phyloP scores from a whole-genome alignment of 2,329 filamentous ascomycete genomes.

The Tympanopsis confertula region DNA sequence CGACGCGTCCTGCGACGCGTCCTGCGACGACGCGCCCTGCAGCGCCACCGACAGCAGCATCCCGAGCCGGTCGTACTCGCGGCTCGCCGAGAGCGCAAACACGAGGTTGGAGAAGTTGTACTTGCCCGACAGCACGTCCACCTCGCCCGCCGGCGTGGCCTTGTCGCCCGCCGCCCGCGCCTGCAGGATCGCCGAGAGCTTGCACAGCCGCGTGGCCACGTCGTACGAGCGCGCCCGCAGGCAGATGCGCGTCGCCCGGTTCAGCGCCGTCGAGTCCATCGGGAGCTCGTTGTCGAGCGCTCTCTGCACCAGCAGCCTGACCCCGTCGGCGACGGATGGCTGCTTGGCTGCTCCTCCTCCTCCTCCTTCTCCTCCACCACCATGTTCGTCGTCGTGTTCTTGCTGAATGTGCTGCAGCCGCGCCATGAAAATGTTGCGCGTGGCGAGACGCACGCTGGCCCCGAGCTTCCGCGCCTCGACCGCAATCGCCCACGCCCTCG shows the following conservation, averaged over 20 bases:
- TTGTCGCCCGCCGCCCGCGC: too few relatives aligned
- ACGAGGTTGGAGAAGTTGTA: conserved; percentile 8
- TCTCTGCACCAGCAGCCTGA: conserved; percentile 10
- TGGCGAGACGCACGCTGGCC: background rate
- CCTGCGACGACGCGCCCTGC: conserved; percentile 2
- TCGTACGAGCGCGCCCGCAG: conserved; percentile 12
- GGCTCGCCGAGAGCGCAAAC: conserved; percentile 8
- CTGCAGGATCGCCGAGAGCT: conserved; percentile 10
- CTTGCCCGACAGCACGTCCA: conserved; percentile 6
- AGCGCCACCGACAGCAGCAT: conserved; percentile 4
- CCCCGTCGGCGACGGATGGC: conserved; percentile 8
- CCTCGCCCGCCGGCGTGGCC: background rate
- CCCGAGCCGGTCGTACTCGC: conserved; percentile 7
- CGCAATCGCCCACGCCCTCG: conserved; percentile 25
- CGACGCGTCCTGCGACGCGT: conserved; percentile 9
- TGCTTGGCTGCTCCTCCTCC: too few relatives aligned
- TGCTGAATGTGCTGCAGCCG: background rate
- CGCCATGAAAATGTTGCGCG: background rate
- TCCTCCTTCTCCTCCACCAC: conserved; percentile 14
- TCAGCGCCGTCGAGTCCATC: conserved; percentile 12
- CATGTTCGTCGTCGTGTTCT: conserved; percentile 5
- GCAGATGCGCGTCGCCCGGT: conserved; percentile 16
- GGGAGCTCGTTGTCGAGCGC: conserved; percentile 9
- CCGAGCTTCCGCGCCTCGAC: conserved; percentile 23
- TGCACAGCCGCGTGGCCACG: conserved; percentile 14